Evolutionary conservation across 257 asterid genomes (phyloP).

Genomic region (Echites panduratus): DNA sequence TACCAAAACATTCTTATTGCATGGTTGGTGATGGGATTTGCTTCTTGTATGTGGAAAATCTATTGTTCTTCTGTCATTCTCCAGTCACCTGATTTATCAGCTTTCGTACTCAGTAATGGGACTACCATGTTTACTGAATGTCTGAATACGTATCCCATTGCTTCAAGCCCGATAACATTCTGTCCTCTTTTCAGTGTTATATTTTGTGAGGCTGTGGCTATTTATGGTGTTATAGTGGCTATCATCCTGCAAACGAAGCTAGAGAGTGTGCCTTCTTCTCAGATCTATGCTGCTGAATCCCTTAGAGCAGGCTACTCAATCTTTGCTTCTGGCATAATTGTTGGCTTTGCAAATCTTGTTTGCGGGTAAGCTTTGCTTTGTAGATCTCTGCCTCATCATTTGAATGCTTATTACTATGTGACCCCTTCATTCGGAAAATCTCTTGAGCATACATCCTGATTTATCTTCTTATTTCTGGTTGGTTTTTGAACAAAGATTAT

Average conservation of each 20-base stretch:
- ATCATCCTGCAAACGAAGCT: conserved; percentile 98
- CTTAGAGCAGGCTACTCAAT: conserved; percentile 97
- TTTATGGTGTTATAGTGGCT: conserved; percentile 97
- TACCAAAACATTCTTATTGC: too few species aligned
- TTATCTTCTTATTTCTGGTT: conserved; percentile 7
- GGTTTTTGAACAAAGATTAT: conserved; percentile 44
- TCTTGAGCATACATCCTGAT: conserved; percentile 1
- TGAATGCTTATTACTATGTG: neutral
- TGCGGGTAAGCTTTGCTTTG: conserved; percentile 65
- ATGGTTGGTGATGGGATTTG: neutral
- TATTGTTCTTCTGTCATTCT: neutral
- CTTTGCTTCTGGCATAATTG: conserved; percentile 96
- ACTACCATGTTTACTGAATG: neutral
- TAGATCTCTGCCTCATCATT: neutral
- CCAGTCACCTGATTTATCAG: too few species aligned
- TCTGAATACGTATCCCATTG: neutral
- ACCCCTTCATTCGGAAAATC: conserved; percentile 6
- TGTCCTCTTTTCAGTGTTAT: conserved; percentile 57
- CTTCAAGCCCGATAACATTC: conserved; percentile 3
- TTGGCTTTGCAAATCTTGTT: conserved; percentile 96
- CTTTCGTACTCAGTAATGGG: neutral
- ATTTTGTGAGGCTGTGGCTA: conserved; percentile 98
- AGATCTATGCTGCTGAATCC: conserved; percentile 76
- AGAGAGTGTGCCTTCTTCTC: conserved; percentile 74
- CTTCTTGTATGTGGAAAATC: neutral